Evolutionary conservation across 176 grass and related monocot species (phyloP).

Genomic region (Oryza punctata): DNA sequence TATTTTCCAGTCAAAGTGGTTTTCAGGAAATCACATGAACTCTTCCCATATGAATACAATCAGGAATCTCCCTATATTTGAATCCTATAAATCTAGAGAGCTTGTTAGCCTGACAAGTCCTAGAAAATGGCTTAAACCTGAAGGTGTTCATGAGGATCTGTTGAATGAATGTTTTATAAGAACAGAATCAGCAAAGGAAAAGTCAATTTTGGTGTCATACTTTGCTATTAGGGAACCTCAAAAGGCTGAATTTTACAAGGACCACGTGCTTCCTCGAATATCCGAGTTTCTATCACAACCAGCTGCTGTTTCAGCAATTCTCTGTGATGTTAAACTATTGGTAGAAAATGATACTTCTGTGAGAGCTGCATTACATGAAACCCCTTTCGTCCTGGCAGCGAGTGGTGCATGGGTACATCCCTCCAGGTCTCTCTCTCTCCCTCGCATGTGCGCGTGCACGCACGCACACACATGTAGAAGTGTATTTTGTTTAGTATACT

Average conservation of each 20-base stretch:
- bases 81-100: constrained; percentile 91
- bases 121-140: constrained; percentile 92
- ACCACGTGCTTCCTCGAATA: constrained; percentile 82
- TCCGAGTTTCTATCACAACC: constrained; percentile 81
- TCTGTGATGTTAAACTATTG: constrained; percentile 77
- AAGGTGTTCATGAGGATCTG: constrained; percentile 81
- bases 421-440: constrained; percentile 56
- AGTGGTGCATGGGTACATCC: constrained; percentile 82
- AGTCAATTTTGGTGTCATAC: constrained; percentile 73
- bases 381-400: constrained; percentile 70
- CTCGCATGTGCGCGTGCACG: too few species aligned
- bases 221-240: constrained; percentile 80
- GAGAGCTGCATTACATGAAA: constrained; percentile 54
- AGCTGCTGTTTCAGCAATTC: constrained; percentile 77
- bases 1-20: constrained; percentile 99
- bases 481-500: constrained; percentile 34
- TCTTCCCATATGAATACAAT: constrained; percentile 68
- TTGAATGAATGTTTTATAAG: constrained; percentile 86
- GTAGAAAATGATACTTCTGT: constrained; percentile 57
- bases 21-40: constrained; percentile 73
- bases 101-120: constrained; percentile 68
- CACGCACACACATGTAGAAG: not conserved
- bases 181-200: constrained; percentile 84
- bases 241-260: constrained; percentile 89
- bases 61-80: constrained; percentile 85